Conservation (phyloP, 208 protist species). For the Sergeia podlipaevii region DNA sequence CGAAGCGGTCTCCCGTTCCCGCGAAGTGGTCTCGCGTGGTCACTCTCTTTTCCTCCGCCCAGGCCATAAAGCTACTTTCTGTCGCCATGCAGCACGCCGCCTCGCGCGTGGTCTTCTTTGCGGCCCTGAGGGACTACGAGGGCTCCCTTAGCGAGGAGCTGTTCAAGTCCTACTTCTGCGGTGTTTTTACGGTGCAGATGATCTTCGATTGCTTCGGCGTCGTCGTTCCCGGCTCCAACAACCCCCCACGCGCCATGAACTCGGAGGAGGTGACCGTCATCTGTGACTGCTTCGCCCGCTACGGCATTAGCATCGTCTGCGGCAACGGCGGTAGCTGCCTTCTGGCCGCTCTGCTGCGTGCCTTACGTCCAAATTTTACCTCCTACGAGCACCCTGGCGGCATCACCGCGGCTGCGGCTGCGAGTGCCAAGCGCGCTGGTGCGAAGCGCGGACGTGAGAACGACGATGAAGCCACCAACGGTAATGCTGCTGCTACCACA, state of each 20-base stretch:
- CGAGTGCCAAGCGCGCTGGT: conserved; percentile 12
- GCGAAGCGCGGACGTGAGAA: conserved; percentile 10
- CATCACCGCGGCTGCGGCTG: not conserved
- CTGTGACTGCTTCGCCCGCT: conserved; percentile 47
- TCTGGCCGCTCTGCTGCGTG: conserved; percentile 40
- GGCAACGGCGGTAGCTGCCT: conserved; percentile 58
- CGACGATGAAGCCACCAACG: not conserved
- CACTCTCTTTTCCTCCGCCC: conserved; percentile 27
- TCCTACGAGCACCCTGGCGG: conserved; percentile 10
- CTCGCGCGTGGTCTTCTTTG: conserved; percentile 56
- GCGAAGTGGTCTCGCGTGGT: not conserved
- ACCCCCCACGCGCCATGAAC: conserved; percentile 19
- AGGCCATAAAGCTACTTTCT: conserved; percentile 48
- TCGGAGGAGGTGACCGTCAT: conserved; percentile 53
- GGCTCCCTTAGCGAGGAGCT: conserved; percentile 24
- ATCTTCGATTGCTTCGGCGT: conserved; percentile 63
- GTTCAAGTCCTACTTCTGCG: conserved; percentile 53
- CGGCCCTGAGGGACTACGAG: conserved; percentile 23
- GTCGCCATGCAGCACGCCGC: conserved; percentile 27
- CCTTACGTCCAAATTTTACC: conserved; percentile 32
- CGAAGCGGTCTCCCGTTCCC: conserved; percentile 10
- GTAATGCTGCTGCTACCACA: conserved; percentile 5
- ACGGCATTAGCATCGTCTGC: conserved; percentile 54
- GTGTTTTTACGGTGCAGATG: conserved; percentile 40
- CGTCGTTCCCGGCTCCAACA: conserved; percentile 12